Conservation (phyloP, 495 filamentous ascomycete genomes). For the Aspergillus sclerotiicarbonarius region DNA sequence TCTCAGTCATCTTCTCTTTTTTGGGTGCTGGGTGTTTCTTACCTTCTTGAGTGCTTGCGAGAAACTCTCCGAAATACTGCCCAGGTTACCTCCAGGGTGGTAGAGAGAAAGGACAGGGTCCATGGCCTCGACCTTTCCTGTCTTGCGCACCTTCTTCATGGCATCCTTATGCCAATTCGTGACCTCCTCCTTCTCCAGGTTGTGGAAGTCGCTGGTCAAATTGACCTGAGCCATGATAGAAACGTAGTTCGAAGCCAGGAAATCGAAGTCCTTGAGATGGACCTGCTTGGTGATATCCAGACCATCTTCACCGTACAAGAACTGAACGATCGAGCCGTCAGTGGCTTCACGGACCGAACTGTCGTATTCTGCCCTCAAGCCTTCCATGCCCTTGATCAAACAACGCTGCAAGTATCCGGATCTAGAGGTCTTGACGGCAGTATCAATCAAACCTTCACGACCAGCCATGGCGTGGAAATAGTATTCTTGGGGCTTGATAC, state of each 20-base stretch:
- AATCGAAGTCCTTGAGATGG: constrained; percentile 86
- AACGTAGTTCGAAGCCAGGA: constrained; percentile 75
- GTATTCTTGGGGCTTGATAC: constrained; percentile 95
- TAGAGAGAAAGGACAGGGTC: constrained; percentile 75
- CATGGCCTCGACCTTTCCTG: constrained; percentile 60
- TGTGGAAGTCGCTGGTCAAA: constrained; percentile 46
- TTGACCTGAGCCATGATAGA: constrained; percentile 56
- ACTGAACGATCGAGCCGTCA: constrained; percentile 90
- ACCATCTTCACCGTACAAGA: constrained; percentile 95
- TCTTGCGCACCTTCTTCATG: constrained; percentile 76
- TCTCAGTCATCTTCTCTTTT: not conserved
- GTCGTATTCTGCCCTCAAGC: constrained; percentile 87
- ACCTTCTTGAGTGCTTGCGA: constrained; percentile 59
- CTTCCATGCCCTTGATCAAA: constrained; percentile 99
- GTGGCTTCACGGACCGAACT: constrained; percentile 83
- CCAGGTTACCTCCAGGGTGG: constrained; percentile 72
- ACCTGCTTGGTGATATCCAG: constrained; percentile 92
- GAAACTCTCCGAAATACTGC: constrained; percentile 88
- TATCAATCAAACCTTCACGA: constrained; percentile 98
- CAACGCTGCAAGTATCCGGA: constrained; percentile 97
- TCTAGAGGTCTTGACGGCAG: constrained; percentile 95
- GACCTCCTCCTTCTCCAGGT: constrained; percentile 52
- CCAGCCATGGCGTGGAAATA: constrained; percentile 99
- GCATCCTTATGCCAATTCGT: constrained; percentile 64
- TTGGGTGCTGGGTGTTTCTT: constrained; percentile 11